phyloP scores from a whole-genome alignment of 139 green algal species.

The Tetraselmis chui region DNA sequence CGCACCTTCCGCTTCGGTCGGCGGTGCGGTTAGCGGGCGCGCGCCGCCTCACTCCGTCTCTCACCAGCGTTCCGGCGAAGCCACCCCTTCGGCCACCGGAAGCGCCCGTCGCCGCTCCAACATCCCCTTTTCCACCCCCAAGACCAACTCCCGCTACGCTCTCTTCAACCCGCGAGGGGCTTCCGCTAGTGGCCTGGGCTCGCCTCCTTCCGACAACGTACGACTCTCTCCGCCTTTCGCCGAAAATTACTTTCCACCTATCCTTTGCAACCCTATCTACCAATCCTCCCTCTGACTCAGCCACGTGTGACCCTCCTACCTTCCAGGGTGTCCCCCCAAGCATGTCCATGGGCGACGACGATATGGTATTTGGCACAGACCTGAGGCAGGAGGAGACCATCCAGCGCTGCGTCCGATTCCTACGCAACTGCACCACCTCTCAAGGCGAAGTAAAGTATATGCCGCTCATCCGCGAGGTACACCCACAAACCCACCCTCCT shows the following conservation, averaged over 20 bases:
- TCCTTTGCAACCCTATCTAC: too few species aligned
- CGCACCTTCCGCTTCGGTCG: too few species aligned
- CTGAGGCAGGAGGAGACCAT: background rate
- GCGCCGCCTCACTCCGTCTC: too few species aligned
- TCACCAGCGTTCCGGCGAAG: too few species aligned
- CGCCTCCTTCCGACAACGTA: background rate
- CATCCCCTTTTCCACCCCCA: background rate
- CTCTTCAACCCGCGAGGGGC: background rate
- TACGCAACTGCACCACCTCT: background rate
- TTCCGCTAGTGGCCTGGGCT: background rate
- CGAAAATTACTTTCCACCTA: too few species aligned
- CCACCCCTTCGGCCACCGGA: background rate
- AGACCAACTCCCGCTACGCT: background rate
- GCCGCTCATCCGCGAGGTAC: background rate
- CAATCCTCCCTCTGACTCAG: background rate
- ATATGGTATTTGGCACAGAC: background rate
- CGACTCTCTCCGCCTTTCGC: background rate
- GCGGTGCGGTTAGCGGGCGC: too few species aligned
- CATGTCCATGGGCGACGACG: background rate
- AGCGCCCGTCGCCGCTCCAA: background rate
- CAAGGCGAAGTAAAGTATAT: background rate
- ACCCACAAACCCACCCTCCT: too few species aligned
- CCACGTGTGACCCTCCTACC: background rate
- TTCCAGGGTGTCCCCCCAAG: too few species aligned
- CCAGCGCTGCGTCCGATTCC: background rate